These are phyloP conservation scores for Dipodascopsis tothii DNA, from an alignment of 805 yeast species.

Conservation along the genomic window DNA sequence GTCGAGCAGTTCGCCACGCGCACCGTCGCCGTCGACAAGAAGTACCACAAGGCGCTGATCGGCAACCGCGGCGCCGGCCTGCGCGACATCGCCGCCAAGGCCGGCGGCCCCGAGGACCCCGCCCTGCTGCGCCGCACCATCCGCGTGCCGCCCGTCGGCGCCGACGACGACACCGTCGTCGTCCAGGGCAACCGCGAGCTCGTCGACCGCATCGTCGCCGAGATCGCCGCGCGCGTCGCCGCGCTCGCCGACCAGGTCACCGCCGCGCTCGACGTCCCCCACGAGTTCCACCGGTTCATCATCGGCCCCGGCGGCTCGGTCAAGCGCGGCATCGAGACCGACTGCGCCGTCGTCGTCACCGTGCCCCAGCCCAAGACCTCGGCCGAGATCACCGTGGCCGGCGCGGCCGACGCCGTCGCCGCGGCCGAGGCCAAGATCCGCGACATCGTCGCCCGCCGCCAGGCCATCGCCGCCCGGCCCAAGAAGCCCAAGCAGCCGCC, in stretches of 20 bases:
- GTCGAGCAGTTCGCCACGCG: slow-evolving; percentile 54
- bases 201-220: slow-evolving; percentile 59
- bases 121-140: slow-evolving; percentile 48
- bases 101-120: slow-evolving; percentile 59
- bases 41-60: slow-evolving; percentile 64
- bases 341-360: slow-evolving; percentile 50
- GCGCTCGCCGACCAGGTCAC: slow-evolving; percentile 45
- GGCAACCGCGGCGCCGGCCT: slow-evolving; percentile 73
- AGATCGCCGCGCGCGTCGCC: slow-evolving; percentile 41
- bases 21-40: slow-evolving; percentile 59
- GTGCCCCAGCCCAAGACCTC: slow-evolving; percentile 40
- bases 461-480: not conserved
- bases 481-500: no score
- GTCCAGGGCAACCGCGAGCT: slow-evolving; percentile 68
- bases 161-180: slow-evolving; percentile 42
- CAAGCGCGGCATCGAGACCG: slow-evolving; percentile 52
- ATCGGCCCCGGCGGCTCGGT: slow-evolving; percentile 73
- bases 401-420: slow-evolving; percentile 15
- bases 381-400: slow-evolving; percentile 9
- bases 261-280: slow-evolving; percentile 48
- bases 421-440: slow-evolving; percentile 12
- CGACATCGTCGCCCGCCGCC: not conserved
- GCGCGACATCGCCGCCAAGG: slow-evolving; percentile 64
- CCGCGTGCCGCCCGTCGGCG: slow-evolving; percentile 62
- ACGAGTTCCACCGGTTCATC: slow-evolving; percentile 49